Percentiles rank a stretch among this genome's conserved stretches.
Conservation (phyloP, 108 stramenopile species). For the Pseudonitzschia delicatissima region DNA sequence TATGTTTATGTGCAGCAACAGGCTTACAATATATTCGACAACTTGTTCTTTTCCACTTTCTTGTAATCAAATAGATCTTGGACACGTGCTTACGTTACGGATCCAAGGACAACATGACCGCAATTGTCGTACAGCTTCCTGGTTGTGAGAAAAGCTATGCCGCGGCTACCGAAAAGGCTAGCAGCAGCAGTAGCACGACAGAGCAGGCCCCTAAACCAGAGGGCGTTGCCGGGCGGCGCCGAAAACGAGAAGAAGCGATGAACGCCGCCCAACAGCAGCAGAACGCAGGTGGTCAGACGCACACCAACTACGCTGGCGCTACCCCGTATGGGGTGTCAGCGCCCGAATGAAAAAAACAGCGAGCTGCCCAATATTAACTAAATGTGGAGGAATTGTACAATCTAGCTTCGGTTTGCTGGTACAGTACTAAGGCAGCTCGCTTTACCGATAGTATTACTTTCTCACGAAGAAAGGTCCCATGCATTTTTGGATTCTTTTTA, state of each 20-base stretch:
- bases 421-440: too few relatives aligned
- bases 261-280: neutral
- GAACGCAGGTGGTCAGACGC: neutral
- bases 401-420: too few relatives aligned
- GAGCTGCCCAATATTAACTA: too few relatives aligned
- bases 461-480: neutral
- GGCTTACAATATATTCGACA: neutral
- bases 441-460: neutral
- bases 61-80: constrained; percentile 27
- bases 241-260: neutral
- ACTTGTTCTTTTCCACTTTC: neutral
- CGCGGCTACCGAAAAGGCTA: neutral
- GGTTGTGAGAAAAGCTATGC: constrained; percentile 21
- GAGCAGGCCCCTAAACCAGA: neutral
- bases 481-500: neutral
- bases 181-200: neutral
- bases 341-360: constrained; percentile 1
- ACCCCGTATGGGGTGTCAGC: neutral
- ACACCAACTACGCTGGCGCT: neutral
- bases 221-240: constrained; percentile 1
- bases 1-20: constrained; percentile 26
- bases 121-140: constrained; percentile 65
- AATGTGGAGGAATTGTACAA: too few relatives aligned
- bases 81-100: constrained; percentile 73
- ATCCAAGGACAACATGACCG: constrained; percentile 89